Percentiles rank a stretch among this genome's conserved stretches.
Conservation (phyloP, 768 basidiomycete species). For the Serendipita sp. region DNA sequence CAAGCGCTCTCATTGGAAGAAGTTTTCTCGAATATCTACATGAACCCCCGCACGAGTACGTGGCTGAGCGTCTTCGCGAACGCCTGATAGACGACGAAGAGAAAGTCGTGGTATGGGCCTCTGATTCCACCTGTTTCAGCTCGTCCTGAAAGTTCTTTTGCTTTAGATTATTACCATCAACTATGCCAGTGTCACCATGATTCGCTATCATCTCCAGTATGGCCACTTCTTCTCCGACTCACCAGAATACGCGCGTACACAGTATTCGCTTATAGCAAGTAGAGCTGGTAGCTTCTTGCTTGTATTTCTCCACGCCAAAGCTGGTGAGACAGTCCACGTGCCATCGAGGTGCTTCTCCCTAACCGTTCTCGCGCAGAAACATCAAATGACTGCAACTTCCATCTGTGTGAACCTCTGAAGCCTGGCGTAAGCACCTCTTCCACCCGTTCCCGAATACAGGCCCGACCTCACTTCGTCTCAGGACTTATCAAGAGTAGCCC, state of each 20-base stretch:
- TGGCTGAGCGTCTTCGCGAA: neutral
- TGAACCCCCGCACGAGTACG: neutral
- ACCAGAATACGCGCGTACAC: neutral
- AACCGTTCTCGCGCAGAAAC: neutral
- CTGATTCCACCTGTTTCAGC: neutral
- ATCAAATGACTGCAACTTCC: neutral
- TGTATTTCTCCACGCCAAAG: constrained; percentile 1
- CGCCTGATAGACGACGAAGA: neutral
- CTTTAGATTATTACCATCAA: neutral
- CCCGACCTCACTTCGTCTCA: neutral
- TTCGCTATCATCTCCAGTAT: neutral
- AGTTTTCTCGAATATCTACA: constrained; percentile 1
- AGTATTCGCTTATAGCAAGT: neutral
- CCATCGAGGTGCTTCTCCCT: neutral
- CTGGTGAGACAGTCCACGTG: neutral
- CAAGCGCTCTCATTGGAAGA: neutral
- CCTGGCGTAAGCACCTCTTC: neutral
- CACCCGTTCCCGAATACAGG: neutral
- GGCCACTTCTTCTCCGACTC: neutral
- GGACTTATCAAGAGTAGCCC: neutral
- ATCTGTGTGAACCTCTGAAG: constrained; percentile 1
- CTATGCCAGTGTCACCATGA: neutral
- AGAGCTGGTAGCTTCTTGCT: constrained; percentile 3
- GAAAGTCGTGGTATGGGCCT: neutral
- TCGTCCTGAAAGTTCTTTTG: neutral